Evolutionary conservation across 495 filamentous ascomycete genomes (phyloP).

Genomic region (Trichocladium antarcticum): DNA sequence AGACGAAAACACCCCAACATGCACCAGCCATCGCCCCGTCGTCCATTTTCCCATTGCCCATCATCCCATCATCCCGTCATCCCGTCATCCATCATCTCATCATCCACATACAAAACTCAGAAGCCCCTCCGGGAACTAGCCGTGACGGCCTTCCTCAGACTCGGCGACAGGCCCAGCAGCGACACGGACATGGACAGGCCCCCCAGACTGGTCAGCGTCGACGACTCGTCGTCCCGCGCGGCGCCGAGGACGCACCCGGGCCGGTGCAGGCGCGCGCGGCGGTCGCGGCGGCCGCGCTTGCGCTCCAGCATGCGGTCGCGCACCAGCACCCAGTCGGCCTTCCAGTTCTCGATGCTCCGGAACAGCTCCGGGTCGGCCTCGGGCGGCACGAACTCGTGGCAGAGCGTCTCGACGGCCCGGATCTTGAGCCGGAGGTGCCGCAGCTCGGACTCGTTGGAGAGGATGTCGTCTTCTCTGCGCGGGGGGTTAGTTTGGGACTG

Average conservation of each 20-base stretch:
- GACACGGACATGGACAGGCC: constrained; percentile 3
- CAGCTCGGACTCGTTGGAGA: constrained; percentile 30
- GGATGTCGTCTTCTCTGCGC: constrained; percentile 23
- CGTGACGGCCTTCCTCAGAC: neutral
- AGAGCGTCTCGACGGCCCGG: constrained; percentile 43
- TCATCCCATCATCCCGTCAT: too few relatives aligned
- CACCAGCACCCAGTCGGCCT: constrained; percentile 32
- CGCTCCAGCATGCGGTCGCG: constrained; percentile 19
- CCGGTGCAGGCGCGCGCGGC: constrained; percentile 2
- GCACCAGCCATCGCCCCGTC: too few relatives aligned
- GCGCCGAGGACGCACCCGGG: neutral
- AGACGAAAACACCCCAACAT: too few relatives aligned
- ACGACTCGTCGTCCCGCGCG: neutral
- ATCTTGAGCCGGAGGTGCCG: constrained; percentile 43
- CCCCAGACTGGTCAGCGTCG: constrained; percentile 3
- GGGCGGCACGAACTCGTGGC: constrained; percentile 30
- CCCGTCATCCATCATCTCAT: too few relatives aligned
- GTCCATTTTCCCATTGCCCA: too few relatives aligned
- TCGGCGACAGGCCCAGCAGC: neutral
- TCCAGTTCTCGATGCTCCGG: constrained; percentile 37
- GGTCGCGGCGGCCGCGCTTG: constrained; percentile 11
- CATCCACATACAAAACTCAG: neutral
- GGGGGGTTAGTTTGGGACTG: neutral
- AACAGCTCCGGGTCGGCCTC: constrained; percentile 32
- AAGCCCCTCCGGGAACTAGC: neutral